Conservation (phyloP, 164 flowering plant species). For the Dillenia suffruticosa region DNA sequence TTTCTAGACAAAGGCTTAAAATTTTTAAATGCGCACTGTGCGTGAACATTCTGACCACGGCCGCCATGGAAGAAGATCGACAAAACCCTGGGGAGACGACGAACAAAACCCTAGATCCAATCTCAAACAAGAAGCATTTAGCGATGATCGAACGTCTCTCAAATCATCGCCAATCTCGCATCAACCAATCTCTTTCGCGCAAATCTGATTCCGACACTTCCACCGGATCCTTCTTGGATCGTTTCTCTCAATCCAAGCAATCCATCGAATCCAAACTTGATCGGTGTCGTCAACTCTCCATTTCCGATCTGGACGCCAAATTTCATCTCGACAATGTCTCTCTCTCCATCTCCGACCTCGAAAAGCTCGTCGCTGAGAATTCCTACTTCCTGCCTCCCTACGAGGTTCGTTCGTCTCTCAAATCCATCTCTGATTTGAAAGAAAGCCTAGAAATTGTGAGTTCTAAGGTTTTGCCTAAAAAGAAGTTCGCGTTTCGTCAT, state of each 20-base stretch:
- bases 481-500: constrained; percentile 71
- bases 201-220: constrained; percentile 23
- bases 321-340: constrained; percentile 43
- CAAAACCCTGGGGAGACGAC: no score
- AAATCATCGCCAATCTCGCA: constrained; percentile 58
- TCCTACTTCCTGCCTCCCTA: constrained; percentile 82
- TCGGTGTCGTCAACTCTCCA: constrained; percentile 17
- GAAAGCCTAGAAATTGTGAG: constrained; percentile 41
- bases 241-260: constrained; percentile 42
- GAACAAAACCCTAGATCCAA: constrained; percentile 22
- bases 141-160: constrained; percentile 76
- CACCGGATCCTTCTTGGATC: constrained; percentile 53
- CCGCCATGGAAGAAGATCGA: no score
- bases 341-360: constrained; percentile 50
- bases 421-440: constrained; percentile 52
- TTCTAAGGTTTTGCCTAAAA: constrained; percentile 54
- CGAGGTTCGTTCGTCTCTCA: constrained; percentile 77
- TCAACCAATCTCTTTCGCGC: constrained; percentile 26
- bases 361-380: constrained; percentile 73
- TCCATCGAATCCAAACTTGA: constrained; percentile 44
- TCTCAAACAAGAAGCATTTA: constrained; percentile 45
- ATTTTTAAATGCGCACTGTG: no score
- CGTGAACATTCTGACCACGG: no score
- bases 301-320: constrained; percentile 22
- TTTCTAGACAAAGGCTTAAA: no score